Base-by-base conservation (phyloP, 306 rosid genomes). In the Rosa multiflora region DNA sequence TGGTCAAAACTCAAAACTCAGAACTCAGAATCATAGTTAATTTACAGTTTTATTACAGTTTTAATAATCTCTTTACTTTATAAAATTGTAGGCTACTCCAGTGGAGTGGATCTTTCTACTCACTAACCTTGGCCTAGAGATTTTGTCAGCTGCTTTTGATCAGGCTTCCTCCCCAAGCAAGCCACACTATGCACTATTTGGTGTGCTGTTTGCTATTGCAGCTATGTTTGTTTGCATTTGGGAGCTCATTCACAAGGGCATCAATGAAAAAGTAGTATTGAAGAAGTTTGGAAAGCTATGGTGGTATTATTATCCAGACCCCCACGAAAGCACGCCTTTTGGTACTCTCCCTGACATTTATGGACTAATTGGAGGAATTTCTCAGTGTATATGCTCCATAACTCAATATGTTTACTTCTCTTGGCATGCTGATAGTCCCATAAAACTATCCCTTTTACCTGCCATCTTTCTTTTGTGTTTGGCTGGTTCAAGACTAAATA, bases 401-500 rank as follows among this genome's bases (percentile, higher is more conserved):
- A 14, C 20, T 64, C 70, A 64, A 64, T 64, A 64, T 5, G 18
- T 64, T 64, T 64, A 14, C 69, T 64, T 32, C 43, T 64, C 44
- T 35, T 14, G 42, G 69, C 69, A 64, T 64, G 43, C 69, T 64
- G 69, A 12, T 35, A 64, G 39, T 64, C 69, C 69, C 18, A 5
- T 64, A 5, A 64, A 64, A 32, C 44, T 64, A 64, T 32, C 70
- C 43, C 11, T 64, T 64, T 12, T 64, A 64, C 70, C 70, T 35
- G 43, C 40, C 10, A 64, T 64, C 69, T 64, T 64, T 64, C 69
- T 64, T 64, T 32, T 64, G 43, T 64, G 69, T 64, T 64, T 64
- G 69, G 69, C 69, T n/a, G 69, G 69, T 64, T 64, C 69, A 64
- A 64, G 69, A 32, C 69, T 64, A 64, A 35, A 64, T 14, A 32